Conservation (phyloP, 1,284 basidiomycete genomes). For the Fomitiporia mediterranea region DNA sequence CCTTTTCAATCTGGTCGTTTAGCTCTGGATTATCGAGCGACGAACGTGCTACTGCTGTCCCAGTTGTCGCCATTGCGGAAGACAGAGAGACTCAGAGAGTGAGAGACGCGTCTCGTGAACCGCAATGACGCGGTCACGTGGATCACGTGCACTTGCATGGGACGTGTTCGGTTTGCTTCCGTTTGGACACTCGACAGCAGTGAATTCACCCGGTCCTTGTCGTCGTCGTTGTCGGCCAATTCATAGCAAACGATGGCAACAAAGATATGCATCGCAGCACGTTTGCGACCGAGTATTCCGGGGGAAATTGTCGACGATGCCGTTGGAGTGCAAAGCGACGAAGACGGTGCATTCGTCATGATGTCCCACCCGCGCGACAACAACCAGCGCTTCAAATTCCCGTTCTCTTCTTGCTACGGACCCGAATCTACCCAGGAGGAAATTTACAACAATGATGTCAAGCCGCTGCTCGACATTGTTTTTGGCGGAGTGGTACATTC, state of each 20-base stretch:
- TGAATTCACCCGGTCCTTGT: background rate
- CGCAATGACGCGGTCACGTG: background rate
- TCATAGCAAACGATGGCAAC: slow-evolving; percentile 16
- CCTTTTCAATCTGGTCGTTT: slow-evolving; percentile 22
- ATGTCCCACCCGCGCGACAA: slow-evolving; percentile 64
- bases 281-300: slow-evolving; percentile 52
- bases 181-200: too few relatives aligned
- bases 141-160: background rate
- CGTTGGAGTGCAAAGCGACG: slow-evolving; percentile 46
- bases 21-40: slow-evolving; percentile 13
- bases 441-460: slow-evolving; percentile 66
- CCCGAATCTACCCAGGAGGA: slow-evolving; percentile 60
- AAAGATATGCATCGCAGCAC: slow-evolving; percentile 26
- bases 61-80: background rate
- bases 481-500: slow-evolving; percentile 56
- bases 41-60: background rate
- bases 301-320: slow-evolving; percentile 59
- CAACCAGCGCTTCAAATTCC: slow-evolving; percentile 65
- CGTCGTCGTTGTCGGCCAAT: background rate
- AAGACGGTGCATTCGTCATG: slow-evolving; percentile 42
- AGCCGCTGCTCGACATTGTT: slow-evolving; percentile 63
- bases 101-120: background rate
- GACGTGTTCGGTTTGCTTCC: background rate
- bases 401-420: slow-evolving; percentile 70
- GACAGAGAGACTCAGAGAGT: too few relatives aligned